Conservation (phyloP, 1,139 yeast species). For the Arxiozyma bovina region DNA sequence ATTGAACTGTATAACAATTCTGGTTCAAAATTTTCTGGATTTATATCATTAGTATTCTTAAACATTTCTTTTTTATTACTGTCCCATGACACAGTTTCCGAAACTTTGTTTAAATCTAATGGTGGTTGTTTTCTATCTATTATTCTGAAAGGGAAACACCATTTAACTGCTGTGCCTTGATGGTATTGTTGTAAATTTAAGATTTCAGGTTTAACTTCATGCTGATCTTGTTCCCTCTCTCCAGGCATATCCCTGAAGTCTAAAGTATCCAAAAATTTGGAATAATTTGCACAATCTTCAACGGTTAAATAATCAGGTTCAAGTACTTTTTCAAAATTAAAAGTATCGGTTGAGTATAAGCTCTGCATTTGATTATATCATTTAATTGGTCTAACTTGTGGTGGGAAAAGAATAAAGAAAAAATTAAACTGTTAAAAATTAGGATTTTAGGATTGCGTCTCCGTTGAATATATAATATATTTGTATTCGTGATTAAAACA, state of each 20-base stretch:
- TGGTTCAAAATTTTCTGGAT: not conserved
- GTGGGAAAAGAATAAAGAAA: not conserved
- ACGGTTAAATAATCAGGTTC: not conserved
- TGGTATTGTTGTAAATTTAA: not conserved
- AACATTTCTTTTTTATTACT: not conserved
- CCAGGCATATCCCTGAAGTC: not conserved
- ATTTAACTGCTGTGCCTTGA: conserved; percentile 3
- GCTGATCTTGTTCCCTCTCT: not conserved
- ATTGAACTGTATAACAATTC: too few species aligned
- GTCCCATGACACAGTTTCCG: not conserved
- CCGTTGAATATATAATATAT: not conserved
- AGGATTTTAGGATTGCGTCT: too few species aligned
- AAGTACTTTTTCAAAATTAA: not conserved
- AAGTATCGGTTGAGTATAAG: not conserved
- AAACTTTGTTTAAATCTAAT: not conserved
- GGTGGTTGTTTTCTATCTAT: not conserved
- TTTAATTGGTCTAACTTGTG: too few species aligned
- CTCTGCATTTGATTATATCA: not conserved
- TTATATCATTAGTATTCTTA: not conserved
- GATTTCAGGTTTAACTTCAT: not conserved
- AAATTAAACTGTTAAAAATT: not conserved
- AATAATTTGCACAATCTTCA: not conserved
- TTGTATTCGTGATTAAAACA: too few species aligned
- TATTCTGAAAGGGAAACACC: conserved; percentile 6
- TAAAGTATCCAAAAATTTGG: not conserved